Percentiles rank a stretch among this genome's conserved stretches.
Conservation (phyloP, 257 asterid genomes). For the Solanum paucissectum region DNA sequence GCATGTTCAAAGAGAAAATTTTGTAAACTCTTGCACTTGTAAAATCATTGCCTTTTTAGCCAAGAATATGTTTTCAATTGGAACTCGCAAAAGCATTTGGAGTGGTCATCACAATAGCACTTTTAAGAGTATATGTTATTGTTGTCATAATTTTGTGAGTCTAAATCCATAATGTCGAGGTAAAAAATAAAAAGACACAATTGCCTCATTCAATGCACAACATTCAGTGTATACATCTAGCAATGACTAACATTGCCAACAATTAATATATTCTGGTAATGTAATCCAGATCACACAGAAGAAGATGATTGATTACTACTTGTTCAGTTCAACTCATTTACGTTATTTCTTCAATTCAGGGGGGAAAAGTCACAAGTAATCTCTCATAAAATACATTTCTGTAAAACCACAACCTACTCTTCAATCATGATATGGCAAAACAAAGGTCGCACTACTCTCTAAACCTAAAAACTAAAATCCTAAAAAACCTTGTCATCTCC, state of each 20-base stretch:
- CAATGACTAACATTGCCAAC: not conserved
- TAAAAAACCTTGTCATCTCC: too few species aligned
- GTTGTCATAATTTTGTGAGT: not conserved
- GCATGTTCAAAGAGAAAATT: constrained; percentile 59
- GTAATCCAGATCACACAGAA: not conserved
- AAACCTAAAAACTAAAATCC: too few species aligned
- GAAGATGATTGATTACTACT: not conserved
- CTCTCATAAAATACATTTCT: not conserved
- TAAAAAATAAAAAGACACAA: not conserved
- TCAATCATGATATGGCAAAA: not conserved
- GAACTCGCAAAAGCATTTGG: constrained; percentile 67
- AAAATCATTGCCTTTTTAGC: constrained; percentile 71
- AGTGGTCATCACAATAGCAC: constrained; percentile 39
- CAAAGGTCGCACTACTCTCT: too few species aligned
- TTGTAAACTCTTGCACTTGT: constrained; percentile 81
- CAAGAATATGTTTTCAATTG: constrained; percentile 68
- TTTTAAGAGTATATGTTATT: not conserved
- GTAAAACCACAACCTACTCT: not conserved
- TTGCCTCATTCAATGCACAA: not conserved
- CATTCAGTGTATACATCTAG: not conserved
- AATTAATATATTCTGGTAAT: not conserved
- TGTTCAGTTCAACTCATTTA: not conserved
- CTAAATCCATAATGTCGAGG: not conserved
- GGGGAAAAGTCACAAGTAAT: not conserved
- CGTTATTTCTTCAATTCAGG: not conserved